Evolutionary conservation across 163 green algal genomes (phyloP), one percentile per base, ranked within the genome.

Genomic region (Trebouxia gelatinosa): DNA sequence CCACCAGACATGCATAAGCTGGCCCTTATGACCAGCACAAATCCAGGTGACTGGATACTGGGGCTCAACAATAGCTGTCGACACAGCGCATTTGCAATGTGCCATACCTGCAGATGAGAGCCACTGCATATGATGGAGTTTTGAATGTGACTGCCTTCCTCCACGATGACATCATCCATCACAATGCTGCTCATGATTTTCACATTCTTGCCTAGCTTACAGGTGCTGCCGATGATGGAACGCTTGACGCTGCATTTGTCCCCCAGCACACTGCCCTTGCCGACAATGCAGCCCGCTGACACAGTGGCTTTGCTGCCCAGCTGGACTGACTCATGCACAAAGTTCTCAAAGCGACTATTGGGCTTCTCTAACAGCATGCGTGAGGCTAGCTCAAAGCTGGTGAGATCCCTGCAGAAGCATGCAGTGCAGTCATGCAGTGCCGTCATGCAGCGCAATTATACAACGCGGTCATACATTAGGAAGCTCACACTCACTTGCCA

Each of bases 121-220:
- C 84, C 84, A 4, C 29, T 78, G 77, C 90, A 92, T 37, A 97
- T 67, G 57, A 98, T 87, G 39, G 77, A 91, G 85, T 94, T 94
- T 80, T 97, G 92, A 16, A 98, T 84, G 48, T 91, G 86, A 74
- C 81, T 89, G 71, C 89, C 89, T 67, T 98, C 92, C 4, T 81
- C 90, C 9, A 97, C 59, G 7, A 78, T 78, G n/a, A 94, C 89
- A 43, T 82, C 78, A 75, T 95, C 90, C 84, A 94, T 91, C 9
- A 97, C 75, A 51, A 98, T 91, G 34, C 83, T 89, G 85, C 97
- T 97, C 43, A 93, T 88, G 17, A 98, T 90, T 66, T 85, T 87
- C 31, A 74, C 83, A 32, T 64, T 74, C 19, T 39, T 72, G 68
- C 82, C 84, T 1, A 89, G 28, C n/a, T 46, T 88, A 88, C 88